A percentile compares a stretch with the other conserved stretches of the same genome.
phyloP scores from a whole-genome alignment of 2,329 filamentous ascomycete species.

The Cladosporium sp. region DNA sequence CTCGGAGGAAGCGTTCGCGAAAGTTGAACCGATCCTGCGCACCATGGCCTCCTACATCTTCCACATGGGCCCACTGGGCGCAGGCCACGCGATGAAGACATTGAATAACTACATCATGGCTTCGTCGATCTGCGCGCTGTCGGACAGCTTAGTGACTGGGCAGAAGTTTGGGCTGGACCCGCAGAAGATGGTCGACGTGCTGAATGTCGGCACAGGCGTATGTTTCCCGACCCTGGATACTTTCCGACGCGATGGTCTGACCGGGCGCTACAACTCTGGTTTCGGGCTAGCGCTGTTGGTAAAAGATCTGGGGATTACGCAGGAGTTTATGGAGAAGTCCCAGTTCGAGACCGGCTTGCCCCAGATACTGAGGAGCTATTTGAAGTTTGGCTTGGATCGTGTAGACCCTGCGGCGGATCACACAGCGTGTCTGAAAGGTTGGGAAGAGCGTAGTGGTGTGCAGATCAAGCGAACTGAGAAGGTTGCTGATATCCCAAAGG shows the following conservation, averaged over 20 bases:
- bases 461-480: constrained; percentile 26
- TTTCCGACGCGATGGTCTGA: constrained; percentile 23
- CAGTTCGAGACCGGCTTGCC: constrained; percentile 29
- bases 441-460: constrained; percentile 32
- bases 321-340: constrained; percentile 31
- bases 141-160: constrained; percentile 28
- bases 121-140: constrained; percentile 28
- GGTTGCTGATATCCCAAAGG: constrained; percentile 18
- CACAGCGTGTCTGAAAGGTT: constrained; percentile 30
- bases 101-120: constrained; percentile 34
- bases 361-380: constrained; percentile 25
- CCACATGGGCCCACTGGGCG: constrained; percentile 30
- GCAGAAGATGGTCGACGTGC: constrained; percentile 35
- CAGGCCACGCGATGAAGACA: constrained; percentile 34
- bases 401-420: constrained; percentile 30
- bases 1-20: constrained; percentile 23
- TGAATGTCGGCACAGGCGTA: constrained; percentile 37
- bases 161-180: constrained; percentile 33
- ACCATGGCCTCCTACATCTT: constrained; percentile 33
- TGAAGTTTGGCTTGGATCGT: constrained; percentile 27
- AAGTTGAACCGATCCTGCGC: constrained; percentile 29
- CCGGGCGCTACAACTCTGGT: constrained; percentile 26
- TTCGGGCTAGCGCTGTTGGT: constrained; percentile 32
- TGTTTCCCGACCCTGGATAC: constrained; percentile 33
- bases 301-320: constrained; percentile 32